Base-by-base conservation (phyloP, 345 rosid species). In the Mallotus nudiflorus region DNA sequence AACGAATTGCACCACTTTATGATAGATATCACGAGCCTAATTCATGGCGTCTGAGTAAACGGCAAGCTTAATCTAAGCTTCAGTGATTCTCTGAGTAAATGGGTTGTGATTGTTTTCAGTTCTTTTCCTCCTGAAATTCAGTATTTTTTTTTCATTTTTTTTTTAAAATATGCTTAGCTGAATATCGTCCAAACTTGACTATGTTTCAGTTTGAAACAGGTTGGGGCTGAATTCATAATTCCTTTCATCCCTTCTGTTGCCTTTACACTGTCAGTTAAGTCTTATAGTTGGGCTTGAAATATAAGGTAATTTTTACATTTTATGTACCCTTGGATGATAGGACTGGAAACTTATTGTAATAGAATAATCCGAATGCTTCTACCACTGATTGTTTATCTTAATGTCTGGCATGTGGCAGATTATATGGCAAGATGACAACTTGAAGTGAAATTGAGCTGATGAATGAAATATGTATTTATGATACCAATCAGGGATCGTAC, bases 21-120 rank as follows among this genome's bases (percentile, higher is more conserved):
- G 93, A 94, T 56, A 76, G 98, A 53, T 91, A 91, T 65, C 93
- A 94, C 19, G 97, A 94, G 57, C 97, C 98, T 16, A 91, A 90
- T 75, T 88, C 97, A 18, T 94, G 97, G 97, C 84, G 96, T 66
- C 77, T 91, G 49, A 87, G 93, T 74, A 91, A 91, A 80, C 76
- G 95, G 45, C 87, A 95, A 42, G 95, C 95, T 24, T 94, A 83
- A 86, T 72, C 2, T 48, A 60, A 1, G 16, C 28, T 20, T n/a
- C 48, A 13, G 28, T 37, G 20, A 35, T 37, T 37, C 9, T 37
- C 22, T 15, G 65, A 60, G 48, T 60, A 37, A n/a, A 39, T 48
- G 37, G 48, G 35, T 28, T 55, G 65, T 60, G 37, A 59, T 19
- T 16, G 9, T 6, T 33, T 37, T 37, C 20, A 8, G 37, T 60